Evolutionary conservation across 139 green algal species (phyloP).

Genomic region (Diplosphaera chodatii): DNA sequence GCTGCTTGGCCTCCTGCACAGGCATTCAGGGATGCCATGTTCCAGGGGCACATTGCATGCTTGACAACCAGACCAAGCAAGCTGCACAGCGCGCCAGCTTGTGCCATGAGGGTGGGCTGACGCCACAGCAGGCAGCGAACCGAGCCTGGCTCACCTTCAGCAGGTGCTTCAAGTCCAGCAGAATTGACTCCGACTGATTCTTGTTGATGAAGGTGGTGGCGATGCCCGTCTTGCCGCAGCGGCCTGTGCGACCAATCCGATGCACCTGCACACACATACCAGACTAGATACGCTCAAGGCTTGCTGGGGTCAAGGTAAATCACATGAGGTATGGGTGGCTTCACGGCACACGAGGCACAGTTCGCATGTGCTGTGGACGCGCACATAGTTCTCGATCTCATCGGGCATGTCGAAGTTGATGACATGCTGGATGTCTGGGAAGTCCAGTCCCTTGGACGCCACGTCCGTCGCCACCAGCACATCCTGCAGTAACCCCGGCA

Average conservation of each 20-base stretch:
- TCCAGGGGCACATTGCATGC: too few species aligned
- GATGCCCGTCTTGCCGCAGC: constrained; percentile 94
- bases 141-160: constrained; percentile 59
- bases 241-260: constrained; percentile 78
- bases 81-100: too few species aligned
- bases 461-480: constrained; percentile 98
- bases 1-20: constrained; percentile 80
- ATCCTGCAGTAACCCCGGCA: too few species aligned
- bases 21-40: too few species aligned
- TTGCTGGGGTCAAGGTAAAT: too few species aligned
- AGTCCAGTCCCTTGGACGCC: constrained; percentile 87
- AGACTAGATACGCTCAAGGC: too few species aligned
- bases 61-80: too few species aligned
- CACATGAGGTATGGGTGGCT: too few species aligned
- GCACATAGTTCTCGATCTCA: constrained; percentile 99
- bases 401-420: constrained; percentile 99
- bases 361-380: constrained; percentile 76
- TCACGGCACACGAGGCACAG: constrained; percentile 14
- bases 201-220: constrained; percentile 99
- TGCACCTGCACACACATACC: not conserved
- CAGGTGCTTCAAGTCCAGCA: constrained; percentile 98
- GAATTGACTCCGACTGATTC: constrained; percentile 80
- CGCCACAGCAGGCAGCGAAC: too few species aligned
- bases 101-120: too few species aligned
- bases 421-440: constrained; percentile 93